These are phyloP conservation scores for Malus hybrid DNA, from an alignment of 331 rosid genomes.

Conservation along the genomic window DNA sequence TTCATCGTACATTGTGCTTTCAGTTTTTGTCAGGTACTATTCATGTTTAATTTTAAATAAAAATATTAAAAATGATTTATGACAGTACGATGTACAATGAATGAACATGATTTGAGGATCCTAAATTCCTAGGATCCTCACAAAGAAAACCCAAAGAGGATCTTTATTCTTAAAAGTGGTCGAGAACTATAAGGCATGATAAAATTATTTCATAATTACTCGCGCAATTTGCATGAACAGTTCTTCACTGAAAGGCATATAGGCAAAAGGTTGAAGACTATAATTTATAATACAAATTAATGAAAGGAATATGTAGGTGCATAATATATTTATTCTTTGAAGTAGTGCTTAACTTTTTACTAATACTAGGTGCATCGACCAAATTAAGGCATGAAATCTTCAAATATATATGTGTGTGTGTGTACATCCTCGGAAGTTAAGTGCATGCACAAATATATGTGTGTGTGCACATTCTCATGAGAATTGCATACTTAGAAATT, in stretches of 20 bases:
- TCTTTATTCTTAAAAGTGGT: too few relatives aligned
- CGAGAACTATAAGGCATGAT: too few relatives aligned
- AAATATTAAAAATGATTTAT: too few relatives aligned
- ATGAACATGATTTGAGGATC: too few relatives aligned
- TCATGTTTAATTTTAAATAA: too few relatives aligned
- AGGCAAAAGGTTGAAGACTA: background rate
- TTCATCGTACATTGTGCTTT: accelerated
- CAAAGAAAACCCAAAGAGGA: too few relatives aligned
- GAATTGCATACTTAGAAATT: background rate
- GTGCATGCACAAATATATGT: background rate
- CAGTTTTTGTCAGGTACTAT: too few relatives aligned
- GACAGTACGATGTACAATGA: too few relatives aligned
- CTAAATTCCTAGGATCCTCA: too few relatives aligned
- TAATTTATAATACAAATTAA: too few relatives aligned
- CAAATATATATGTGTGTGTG: background rate
- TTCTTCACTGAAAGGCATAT: background rate
- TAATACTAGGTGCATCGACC: background rate
- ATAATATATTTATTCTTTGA: too few relatives aligned
- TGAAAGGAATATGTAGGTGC: background rate
- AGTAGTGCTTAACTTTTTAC: background rate
- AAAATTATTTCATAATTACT: background rate
- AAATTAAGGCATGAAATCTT: background rate
- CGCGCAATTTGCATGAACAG: background rate
- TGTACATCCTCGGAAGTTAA: background rate
- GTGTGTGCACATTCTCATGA: background rate